Percentiles rank a stretch among this genome's conserved stretches.
Conservation (phyloP, 2,329 filamentous ascomycete genomes). For the Stachybotrys chlorohalonatus region DNA sequence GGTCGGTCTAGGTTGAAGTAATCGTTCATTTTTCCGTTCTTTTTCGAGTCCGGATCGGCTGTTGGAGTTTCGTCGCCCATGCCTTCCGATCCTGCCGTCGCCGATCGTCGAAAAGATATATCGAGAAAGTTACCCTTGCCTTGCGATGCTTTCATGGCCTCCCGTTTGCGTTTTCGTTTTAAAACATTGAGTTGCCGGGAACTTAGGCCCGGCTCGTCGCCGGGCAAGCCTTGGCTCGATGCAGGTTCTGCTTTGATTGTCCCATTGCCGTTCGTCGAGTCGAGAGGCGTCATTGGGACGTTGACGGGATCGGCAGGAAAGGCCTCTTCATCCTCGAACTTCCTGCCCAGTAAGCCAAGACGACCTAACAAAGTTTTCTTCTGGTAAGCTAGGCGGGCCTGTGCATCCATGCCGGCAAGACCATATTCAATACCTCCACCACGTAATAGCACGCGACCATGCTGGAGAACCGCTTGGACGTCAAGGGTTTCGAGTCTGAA, state of each 20-base stretch:
- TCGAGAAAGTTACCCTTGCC: slow-evolving; percentile 89
- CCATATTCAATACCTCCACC: slow-evolving; percentile 82
- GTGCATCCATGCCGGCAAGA: slow-evolving; percentile 71
- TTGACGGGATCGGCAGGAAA: slow-evolving; percentile 39
- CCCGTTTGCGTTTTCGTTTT: slow-evolving; percentile 87
- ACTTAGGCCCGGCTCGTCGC: slow-evolving; percentile 68
- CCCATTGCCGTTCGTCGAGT: slow-evolving; percentile 25
- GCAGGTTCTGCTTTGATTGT: slow-evolving; percentile 24
- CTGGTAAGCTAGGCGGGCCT: slow-evolving; percentile 72
- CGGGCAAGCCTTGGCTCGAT: slow-evolving; percentile 27
- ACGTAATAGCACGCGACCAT: slow-evolving; percentile 75
- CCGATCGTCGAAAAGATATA: slow-evolving; percentile 58
- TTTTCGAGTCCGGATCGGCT: slow-evolving; percentile 42
- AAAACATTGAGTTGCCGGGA: slow-evolving; percentile 90
- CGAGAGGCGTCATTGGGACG: slow-evolving; percentile 36
- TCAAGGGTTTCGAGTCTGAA: slow-evolving; percentile 70
- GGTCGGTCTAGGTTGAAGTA: slow-evolving; percentile 86
- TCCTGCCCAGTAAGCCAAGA: slow-evolving; percentile 76
- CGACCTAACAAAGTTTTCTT: slow-evolving; percentile 80
- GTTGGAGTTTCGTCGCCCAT: slow-evolving; percentile 51
- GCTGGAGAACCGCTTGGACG: slow-evolving; percentile 68
- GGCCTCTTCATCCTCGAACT: slow-evolving; percentile 75
- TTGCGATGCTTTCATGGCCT: slow-evolving; percentile 74
- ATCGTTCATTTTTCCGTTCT: slow-evolving; percentile 60
- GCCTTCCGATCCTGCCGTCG: slow-evolving; percentile 48